Base-by-base conservation (phyloP, 225 moss, liverwort and hornwort genomes). In the Marchantia polymorpha region DNA sequence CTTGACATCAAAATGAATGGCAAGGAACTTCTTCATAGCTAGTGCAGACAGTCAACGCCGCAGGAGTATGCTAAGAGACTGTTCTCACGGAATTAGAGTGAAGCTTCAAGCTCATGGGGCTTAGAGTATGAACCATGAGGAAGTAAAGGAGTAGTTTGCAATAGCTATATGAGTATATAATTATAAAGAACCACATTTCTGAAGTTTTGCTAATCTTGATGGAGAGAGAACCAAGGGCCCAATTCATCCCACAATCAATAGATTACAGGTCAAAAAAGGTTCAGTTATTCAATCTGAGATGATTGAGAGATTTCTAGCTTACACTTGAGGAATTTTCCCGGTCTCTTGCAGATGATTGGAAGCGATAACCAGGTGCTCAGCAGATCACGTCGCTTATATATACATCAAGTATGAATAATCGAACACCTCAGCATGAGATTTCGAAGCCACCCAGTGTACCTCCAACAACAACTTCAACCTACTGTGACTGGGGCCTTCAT, bases 401-500 rank as follows among this genome's bases (percentile, higher is more conserved):
- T 39, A 46, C 27, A 22, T 48, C 69, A 52, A 27, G 31, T 77
- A 29, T 29, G 53, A 77, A 72, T 48, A 73, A 66, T 51, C 51
- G 65, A 76, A 82, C 47, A 71, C 26, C 69, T 26, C 13, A 81
- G 25, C 77, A 76, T 76, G 75, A 69, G 79, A 72, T 65, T 73
- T 51, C 74, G 67, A 26, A 81, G n/a, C 54, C 39, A 26, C 12
- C 17, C 56, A 39, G 27, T 25, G 79, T 29, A 76, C 39, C 78
- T 31, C 51, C 65, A 23, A 55, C 69, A 69, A 54, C 20, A 52
- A 54, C 27, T 68, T 70, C 78, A 79, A 79, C 78, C 78, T 79
- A 79, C 78, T 55, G 69, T 68, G 69, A 53, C 69, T 69, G 78
- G 52, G 69, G 69, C 78, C 78, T 79, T 79, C 78, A 68, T 79